Evolutionary conservation across 148 eudicot genomes (phyloP), one percentile per base, ranked within the genome.

Genomic region (Nyssa sinensis): DNA sequence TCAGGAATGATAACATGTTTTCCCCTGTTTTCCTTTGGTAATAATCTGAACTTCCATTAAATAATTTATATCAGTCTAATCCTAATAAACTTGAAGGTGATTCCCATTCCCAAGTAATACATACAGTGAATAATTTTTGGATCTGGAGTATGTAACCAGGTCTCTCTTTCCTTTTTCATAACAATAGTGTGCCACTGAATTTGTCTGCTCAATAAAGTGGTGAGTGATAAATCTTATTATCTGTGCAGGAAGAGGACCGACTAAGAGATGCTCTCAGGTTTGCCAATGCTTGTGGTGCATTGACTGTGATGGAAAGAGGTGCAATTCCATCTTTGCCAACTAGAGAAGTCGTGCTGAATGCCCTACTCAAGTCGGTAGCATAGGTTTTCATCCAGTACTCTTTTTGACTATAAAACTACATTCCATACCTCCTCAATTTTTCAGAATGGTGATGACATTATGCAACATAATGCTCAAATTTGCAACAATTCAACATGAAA

Each of bases 261-360:
- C 80, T 96, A 29, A 84, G 93, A 82, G 97, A 91, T 28, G 98
- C 93, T 53, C 88, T 95, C 8, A 77, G 79, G 64, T 95, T 95
- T 71, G 99, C 99, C 41, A 96, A 96, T 63, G 90, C 87, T 13
- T 96, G 99, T 64, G 99, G 99, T 5, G 98, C 98, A 39, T 72
- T 96, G 78, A 96, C 99, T 5, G 99, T 96, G 61, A 87, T 80
- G 35, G 98, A 96, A 77, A 82, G 99, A 81, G 99, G 99, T 27
- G 99, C 98, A 19, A 96, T 96, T 77, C 99, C 99, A 47, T 97
- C 99, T 69, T 74, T 96, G 88, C 99, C 98, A 10, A 87, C 93
- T 27, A 86, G 76, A 83, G 83, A 83, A 78, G 90, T 87, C 14
- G 98, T 91, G 23, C 76, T 81, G 44, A 70, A 83, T 66, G 89